Conservation (phyloP, 2,329 filamentous ascomycete species). For the Fusarium sp. region DNA sequence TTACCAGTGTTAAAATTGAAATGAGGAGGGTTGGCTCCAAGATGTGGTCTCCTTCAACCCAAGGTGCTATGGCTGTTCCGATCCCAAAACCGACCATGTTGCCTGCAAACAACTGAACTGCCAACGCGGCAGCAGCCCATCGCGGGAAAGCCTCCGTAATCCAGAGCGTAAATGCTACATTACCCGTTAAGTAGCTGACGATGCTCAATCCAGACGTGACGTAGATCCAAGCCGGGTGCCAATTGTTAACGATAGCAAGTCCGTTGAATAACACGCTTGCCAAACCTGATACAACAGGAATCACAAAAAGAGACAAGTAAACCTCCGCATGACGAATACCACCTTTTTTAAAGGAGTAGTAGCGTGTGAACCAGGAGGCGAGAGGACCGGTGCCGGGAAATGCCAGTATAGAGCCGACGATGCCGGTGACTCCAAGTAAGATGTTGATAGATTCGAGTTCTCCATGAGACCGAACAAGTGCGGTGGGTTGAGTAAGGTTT, state of each 20-base stretch:
- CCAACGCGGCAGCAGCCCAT: conserved; percentile 33
- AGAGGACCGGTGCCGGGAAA: conserved; percentile 30
- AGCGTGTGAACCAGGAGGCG: conserved; percentile 31
- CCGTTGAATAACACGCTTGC: conserved; percentile 28
- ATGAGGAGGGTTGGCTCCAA: conserved; percentile 31
- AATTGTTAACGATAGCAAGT: conserved; percentile 10
- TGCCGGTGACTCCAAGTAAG: conserved; percentile 9
- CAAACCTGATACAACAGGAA: conserved; percentile 15
- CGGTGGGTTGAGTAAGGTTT: conserved; percentile 20
- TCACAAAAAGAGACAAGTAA: conserved; percentile 16
- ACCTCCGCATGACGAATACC: conserved; percentile 39
- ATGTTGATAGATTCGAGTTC: not conserved
- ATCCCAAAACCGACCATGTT: conserved; percentile 37
- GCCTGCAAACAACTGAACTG: conserved; percentile 28
- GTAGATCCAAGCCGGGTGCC: conserved; percentile 22
- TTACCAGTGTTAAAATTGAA: conserved; percentile 1
- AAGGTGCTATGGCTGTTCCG: conserved; percentile 18
- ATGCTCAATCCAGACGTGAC: conserved; percentile 26
- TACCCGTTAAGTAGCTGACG: conserved; percentile 34
- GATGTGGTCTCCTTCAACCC: not conserved
- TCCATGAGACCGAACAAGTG: not conserved
- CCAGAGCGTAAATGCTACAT: conserved; percentile 40
- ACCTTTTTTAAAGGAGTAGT: conserved; percentile 14
- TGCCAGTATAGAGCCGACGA: conserved; percentile 15
- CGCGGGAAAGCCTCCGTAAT: conserved; percentile 39